A percentile compares a stretch with the other conserved stretches of the same genome.
phyloP scores from a whole-genome alignment of 169 alveolate genomes.

The Cryptosporidium baileyi region DNA sequence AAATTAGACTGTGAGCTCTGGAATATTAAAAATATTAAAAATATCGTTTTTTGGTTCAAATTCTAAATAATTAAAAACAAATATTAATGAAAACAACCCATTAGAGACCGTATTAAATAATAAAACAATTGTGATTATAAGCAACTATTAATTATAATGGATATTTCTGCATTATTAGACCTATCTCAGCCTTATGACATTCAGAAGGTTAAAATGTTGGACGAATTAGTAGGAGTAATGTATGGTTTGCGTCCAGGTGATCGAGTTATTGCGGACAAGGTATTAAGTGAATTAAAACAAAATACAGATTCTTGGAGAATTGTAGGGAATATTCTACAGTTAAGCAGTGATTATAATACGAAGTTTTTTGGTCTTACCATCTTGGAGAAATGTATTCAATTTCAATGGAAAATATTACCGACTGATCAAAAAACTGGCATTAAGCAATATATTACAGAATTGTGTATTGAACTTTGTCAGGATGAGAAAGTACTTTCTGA shows the following conservation, averaged over 20 bases:
- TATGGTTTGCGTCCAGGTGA: conserved; percentile 80
- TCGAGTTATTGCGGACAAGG: conserved; percentile 86
- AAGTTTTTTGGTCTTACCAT: conserved; percentile 88
- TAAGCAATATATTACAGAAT: conserved; percentile 84
- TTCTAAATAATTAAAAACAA: background rate
- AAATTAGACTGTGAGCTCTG: background rate
- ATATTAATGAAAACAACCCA: background rate
- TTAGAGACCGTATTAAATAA: background rate
- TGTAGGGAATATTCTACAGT: conserved; percentile 86
- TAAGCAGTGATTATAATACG: conserved; percentile 83
- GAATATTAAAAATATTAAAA: background rate
- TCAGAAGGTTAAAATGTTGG: conserved; percentile 83
- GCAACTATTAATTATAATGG: conserved; percentile 1
- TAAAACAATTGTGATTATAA: background rate
- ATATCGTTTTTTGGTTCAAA: background rate
- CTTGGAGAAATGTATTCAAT: conserved; percentile 84
- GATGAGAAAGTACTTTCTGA: conserved; percentile 81
- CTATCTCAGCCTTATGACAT: conserved; percentile 83
- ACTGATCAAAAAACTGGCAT: conserved; percentile 84
- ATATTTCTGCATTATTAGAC: conserved; percentile 79
- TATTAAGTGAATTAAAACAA: conserved; percentile 84
- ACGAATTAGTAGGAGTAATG: conserved; percentile 87
- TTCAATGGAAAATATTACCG: conserved; percentile 88
- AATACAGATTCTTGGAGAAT: conserved; percentile 89
- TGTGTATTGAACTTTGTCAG: conserved; percentile 72